phyloP scores from a whole-genome alignment of 2,329 filamentous ascomycete genomes.

The Clonostachys rhizophaga region DNA sequence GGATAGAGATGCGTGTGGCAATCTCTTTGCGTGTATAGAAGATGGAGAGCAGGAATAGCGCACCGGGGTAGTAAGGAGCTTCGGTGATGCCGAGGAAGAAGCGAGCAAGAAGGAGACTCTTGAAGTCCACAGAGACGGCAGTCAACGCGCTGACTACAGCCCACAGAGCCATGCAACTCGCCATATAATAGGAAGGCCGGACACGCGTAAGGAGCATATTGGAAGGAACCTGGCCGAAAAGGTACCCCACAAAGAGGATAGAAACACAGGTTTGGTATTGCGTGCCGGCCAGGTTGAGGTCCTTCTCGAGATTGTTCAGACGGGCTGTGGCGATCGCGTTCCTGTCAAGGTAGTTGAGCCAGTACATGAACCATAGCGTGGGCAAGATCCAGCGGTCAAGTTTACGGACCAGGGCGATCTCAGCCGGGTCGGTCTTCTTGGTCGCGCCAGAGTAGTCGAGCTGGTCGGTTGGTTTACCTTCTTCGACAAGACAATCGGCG shows the following conservation, averaged over 20 bases:
- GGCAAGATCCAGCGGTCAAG: conserved; percentile 24
- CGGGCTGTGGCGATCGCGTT: conserved; percentile 11
- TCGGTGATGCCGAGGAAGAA: conserved; percentile 50
- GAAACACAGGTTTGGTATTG: conserved; percentile 27
- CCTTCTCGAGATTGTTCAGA: conserved; percentile 12
- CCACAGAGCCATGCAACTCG: conserved; percentile 9
- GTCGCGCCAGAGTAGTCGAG: conserved; percentile 18
- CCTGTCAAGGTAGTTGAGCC: conserved; percentile 16
- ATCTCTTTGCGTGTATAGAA: conserved; percentile 61
- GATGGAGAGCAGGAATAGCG: conserved; percentile 19
- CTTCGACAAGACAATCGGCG: too few species aligned
- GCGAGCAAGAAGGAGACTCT: conserved; percentile 24
- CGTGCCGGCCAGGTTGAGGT: conserved; percentile 25
- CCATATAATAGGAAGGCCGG: conserved; percentile 27
- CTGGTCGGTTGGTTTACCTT: neutral
- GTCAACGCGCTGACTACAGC: conserved; percentile 19
- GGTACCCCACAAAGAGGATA: conserved; percentile 24
- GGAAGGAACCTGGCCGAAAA: conserved; percentile 23
- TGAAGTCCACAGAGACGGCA: conserved; percentile 37
- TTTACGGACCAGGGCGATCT: conserved; percentile 24
- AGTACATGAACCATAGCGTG: conserved; percentile 5
- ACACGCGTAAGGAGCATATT: conserved; percentile 37
- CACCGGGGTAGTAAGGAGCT: conserved; percentile 46
- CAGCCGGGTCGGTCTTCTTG: conserved; percentile 19
- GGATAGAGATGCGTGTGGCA: conserved; percentile 51